Base-by-base conservation (phyloP, 352 stramenopile genomes). In the Thraustochytrium sp. region DNA sequence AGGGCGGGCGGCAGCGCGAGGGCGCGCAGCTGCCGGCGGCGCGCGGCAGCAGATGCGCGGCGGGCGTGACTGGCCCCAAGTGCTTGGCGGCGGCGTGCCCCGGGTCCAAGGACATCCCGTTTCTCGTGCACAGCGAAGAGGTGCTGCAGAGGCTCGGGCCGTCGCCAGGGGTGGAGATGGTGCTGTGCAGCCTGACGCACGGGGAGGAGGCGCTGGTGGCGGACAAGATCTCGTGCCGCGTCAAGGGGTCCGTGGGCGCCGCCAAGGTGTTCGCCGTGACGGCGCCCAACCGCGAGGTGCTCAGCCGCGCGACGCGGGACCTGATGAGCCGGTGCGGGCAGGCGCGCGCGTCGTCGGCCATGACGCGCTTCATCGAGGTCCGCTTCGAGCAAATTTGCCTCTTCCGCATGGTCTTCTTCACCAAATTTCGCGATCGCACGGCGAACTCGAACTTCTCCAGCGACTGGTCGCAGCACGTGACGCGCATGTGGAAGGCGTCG, bases 161-260 rank as follows among this genome's bases (percentile, higher is more conserved):
- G 1, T 21, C 11, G 21, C 26, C 59, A 9, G 40, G 13, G 26
- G 26, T 72, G 21, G 34, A 44, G 26, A 31, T 72, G 59, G 59
- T 72, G 34, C 59, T 72, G 59, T 72, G 59, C 40, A 72, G 59
- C 59, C 40, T 72, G 13, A 44, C 59, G 59, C 59, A 72, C 59
- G 59, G 59, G 2, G 59, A 46, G 59, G 59, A 72, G 59, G 59
- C 59, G 9, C 9, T 72, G 29, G 59, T 72, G 36, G 59, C 59
- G 21, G 26, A 26, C 40, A 29, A 72, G 3, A 31, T 72, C 26
- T 18, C 59, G 40, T 72, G 59, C 36, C 8, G 26, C 26, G 13
- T 49, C 36, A 72, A 72, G 36, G 59, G 59, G 26, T 16, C 26
- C 21, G 59, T 72, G 3, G 59, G 26, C 11, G 16, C 13, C 36